Evolutionary conservation across 441 rosid species (phyloP).

Genomic region (Pelargonium cotyledonis): DNA sequence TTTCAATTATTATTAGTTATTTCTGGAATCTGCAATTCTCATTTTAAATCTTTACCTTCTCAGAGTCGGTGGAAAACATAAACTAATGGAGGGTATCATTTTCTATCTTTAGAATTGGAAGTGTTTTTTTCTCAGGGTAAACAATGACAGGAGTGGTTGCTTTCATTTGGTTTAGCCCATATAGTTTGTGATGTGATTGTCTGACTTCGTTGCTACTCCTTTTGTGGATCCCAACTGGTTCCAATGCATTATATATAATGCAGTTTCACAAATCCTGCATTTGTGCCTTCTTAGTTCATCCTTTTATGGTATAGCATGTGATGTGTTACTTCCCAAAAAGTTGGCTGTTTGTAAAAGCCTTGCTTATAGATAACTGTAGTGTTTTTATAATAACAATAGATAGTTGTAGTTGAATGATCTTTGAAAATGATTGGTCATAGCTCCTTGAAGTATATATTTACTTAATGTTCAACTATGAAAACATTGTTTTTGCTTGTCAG

Average conservation of each 20-base stretch:
- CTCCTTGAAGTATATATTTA: neutral
- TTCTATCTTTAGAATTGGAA: neutral
- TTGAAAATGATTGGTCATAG: neutral
- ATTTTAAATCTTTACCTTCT: too few relatives aligned
- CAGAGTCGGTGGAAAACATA: neutral
- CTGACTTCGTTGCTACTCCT: too few relatives aligned
- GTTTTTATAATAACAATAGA: too few relatives aligned
- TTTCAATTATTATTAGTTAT: neutral
- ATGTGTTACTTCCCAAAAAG: too few relatives aligned
- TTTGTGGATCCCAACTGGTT: too few relatives aligned
- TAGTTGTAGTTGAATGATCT: neutral
- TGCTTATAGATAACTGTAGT: too few relatives aligned
- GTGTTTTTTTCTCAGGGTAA: neutral
- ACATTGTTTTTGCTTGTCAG: neutral
- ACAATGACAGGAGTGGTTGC: neutral
- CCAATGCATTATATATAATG: neutral
- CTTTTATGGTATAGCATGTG: neutral
- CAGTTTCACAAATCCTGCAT: neutral
- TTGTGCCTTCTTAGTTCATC: neutral
- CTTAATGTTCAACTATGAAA: neutral
- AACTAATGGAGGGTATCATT: neutral
- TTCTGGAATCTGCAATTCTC: neutral
- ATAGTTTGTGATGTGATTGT: neutral
- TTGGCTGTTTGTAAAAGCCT: neutral
- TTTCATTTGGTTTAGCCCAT: neutral